Conservation (phyloP, 2,329 filamentous ascomycete species). For the Cytospora chrysosperma region DNA sequence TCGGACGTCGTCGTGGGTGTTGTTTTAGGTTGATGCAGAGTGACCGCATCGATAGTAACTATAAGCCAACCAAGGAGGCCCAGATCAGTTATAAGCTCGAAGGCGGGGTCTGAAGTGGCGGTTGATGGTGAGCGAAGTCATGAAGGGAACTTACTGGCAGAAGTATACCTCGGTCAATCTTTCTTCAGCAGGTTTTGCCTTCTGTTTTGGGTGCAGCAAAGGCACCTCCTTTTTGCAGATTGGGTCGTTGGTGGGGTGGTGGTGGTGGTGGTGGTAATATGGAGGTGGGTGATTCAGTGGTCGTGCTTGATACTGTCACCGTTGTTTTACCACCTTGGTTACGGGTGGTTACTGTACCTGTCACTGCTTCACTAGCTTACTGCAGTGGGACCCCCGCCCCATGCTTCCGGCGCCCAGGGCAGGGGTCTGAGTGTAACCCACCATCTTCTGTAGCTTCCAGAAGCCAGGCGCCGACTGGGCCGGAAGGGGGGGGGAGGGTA, state of each 20-base stretch:
- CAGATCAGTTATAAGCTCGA: background rate
- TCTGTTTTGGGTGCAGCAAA: background rate
- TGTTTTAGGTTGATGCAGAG: background rate
- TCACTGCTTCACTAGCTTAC: constrained; percentile 10
- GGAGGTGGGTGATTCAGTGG: no score
- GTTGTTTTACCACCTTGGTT: background rate
- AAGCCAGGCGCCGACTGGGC: background rate
- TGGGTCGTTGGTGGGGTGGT: background rate
- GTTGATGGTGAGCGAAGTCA: background rate
- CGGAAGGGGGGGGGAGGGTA: background rate
- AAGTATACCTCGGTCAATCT: background rate
- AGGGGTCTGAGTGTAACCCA: background rate
- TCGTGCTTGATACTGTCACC: background rate
- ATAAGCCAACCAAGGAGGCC: background rate
- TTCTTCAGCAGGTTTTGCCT: background rate
- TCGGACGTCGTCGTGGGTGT: background rate
- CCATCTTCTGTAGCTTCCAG: background rate
- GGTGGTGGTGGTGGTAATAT: no score
- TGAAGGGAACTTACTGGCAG: constrained; percentile 8
- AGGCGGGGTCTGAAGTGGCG: constrained; percentile 12
- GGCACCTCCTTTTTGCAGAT: background rate
- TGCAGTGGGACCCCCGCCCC: constrained; percentile 4
- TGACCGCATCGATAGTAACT: background rate
- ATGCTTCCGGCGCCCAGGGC: background rate
- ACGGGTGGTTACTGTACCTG: constrained; percentile 2